phyloP scores from a whole-genome alignment of 2,329 filamentous ascomycete species.

The Basipetospora chlamydospora region DNA sequence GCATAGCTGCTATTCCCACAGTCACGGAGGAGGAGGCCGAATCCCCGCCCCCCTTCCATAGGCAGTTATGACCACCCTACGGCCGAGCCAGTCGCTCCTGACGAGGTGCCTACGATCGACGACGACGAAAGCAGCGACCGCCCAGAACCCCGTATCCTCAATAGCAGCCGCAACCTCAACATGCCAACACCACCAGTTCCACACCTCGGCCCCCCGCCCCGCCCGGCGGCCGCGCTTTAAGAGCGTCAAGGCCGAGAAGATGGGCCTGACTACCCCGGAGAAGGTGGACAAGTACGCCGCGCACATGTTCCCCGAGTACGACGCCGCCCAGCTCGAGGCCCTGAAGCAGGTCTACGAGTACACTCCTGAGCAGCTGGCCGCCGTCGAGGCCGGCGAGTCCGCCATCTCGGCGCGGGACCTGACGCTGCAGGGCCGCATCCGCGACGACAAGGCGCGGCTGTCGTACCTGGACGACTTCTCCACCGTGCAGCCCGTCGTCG shows the following conservation, averaged over 20 bases:
- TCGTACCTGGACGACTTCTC: slow-evolving; percentile 75
- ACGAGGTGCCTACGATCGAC: neutral
- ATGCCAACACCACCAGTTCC: slow-evolving; percentile 24
- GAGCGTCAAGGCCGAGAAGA: slow-evolving; percentile 35
- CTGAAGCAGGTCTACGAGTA: slow-evolving; percentile 63
- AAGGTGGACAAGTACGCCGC: slow-evolving; percentile 28
- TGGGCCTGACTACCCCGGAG: slow-evolving; percentile 32
- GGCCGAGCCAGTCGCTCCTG: slow-evolving; percentile 18
- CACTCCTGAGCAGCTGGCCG: slow-evolving; percentile 65
- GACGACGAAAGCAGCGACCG: too few species aligned
- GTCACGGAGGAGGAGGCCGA: too few species aligned
- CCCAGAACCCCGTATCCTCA: too few species aligned
- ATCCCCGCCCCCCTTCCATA: neutral
- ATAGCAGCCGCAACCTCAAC: slow-evolving; percentile 8
- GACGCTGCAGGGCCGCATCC: slow-evolving; percentile 54
- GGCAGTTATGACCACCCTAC: slow-evolving; percentile 39
- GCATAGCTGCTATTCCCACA: neutral
- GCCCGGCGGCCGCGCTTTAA: slow-evolving; percentile 36
- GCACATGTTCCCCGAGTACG: slow-evolving; percentile 48
- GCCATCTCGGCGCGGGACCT: slow-evolving; percentile 64
- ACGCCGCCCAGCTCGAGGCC: slow-evolving; percentile 45
- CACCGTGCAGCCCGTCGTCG: slow-evolving; percentile 60
- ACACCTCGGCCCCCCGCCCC: slow-evolving; percentile 32
- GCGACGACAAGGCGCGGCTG: slow-evolving; percentile 57
- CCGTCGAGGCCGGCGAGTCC: slow-evolving; percentile 67